Evolutionary conservation across 164 flowering plant genomes (phyloP), one percentile per base, ranked within the genome.

Genomic region (Vitis rotundifolia): DNA sequence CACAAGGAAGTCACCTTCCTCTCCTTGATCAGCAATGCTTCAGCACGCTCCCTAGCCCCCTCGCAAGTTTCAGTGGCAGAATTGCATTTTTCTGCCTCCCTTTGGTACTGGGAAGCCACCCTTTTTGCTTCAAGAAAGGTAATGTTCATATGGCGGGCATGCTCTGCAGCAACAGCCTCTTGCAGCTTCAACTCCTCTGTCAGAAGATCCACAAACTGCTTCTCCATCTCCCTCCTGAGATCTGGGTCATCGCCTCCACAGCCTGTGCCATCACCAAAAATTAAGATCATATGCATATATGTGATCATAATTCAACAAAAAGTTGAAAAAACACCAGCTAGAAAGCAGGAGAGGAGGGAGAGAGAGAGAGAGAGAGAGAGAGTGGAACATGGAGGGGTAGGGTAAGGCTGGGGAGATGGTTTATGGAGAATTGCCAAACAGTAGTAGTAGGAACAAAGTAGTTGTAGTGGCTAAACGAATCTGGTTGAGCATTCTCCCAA

Each of bases 211-310:
- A 88, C 92, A 75, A 88, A 87, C 67, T 89, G 93, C 80, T 91
- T 94, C 77, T 84, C 91, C 97, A 94, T 85, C 79, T 94, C 98
- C 59, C 80, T 78, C 77, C 86, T 92, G 19, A 92, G 81, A 37
- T 94, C 97, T 1, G 98, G 94, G 74, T 94, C 97, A 84, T 81
- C 75, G 70, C 83, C 81, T 50, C 94, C 97, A 69, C 98, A 94
- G 75, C 92, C 97, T 93, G 82, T 48, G 15, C 14, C 31, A 37
- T 37, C 44, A 37, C 44, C 44, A 37, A 37, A 37, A 37, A 37
- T 37, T 37, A 37, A 37, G 44, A 37, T 37, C 44, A 37, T 37
- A 37, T 3, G 44, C 44, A 37, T 37, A 37, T 1, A 22, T 22
- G 26, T 22, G 0, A 22, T 22, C 26, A 22, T 22, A 22, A 22